These are phyloP conservation scores for Halophytophthora batemanensis DNA, from an alignment of 352 stramenopile species.

Conservation along the genomic window DNA sequence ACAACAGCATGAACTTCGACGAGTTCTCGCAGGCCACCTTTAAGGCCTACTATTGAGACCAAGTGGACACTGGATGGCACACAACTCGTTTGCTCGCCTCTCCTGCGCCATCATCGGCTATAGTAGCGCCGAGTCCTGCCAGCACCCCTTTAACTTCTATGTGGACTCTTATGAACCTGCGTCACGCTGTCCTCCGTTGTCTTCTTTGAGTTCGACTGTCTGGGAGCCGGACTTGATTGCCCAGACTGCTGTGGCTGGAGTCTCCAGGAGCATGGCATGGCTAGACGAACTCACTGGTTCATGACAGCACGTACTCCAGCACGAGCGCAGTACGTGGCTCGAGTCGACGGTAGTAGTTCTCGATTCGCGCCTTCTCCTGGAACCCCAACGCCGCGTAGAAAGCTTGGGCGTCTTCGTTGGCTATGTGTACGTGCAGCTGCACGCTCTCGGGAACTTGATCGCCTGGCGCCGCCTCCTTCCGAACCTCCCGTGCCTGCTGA, in stretches of 20 bases:
- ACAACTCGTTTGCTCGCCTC: too few species aligned
- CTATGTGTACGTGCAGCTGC: conserved; percentile 58
- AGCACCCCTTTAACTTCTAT: too few species aligned
- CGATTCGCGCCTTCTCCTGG: conserved; percentile 32
- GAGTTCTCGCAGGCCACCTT: conserved; percentile 92
- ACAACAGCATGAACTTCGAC: conserved; percentile 87
- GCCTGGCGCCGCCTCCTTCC: neutral
- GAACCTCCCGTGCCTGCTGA: conserved; percentile 18
- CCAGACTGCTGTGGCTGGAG: too few species aligned
- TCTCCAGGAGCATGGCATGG: too few species aligned
- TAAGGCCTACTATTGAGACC: conserved; percentile 83
- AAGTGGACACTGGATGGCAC: too few species aligned
- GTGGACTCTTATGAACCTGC: too few species aligned
- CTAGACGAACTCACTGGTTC: neutral
- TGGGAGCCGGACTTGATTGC: too few species aligned
- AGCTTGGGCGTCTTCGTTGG: conserved; percentile 53
- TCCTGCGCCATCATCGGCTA: too few species aligned
- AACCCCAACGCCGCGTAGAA: conserved; percentile 64
- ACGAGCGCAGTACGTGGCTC: conserved; percentile 52
- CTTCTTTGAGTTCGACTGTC: too few species aligned
- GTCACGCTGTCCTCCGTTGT: too few species aligned
- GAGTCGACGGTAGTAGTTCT: conserved; percentile 67
- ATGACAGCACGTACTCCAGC: conserved; percentile 32
- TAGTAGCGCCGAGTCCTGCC: too few species aligned
- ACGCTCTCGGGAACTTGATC: conserved; percentile 10